Percentiles rank a stretch among this genome's conserved stretches.
phyloP scores from a whole-genome alignment of 2,329 filamentous ascomycete genomes.

The Fusarium sp. region DNA sequence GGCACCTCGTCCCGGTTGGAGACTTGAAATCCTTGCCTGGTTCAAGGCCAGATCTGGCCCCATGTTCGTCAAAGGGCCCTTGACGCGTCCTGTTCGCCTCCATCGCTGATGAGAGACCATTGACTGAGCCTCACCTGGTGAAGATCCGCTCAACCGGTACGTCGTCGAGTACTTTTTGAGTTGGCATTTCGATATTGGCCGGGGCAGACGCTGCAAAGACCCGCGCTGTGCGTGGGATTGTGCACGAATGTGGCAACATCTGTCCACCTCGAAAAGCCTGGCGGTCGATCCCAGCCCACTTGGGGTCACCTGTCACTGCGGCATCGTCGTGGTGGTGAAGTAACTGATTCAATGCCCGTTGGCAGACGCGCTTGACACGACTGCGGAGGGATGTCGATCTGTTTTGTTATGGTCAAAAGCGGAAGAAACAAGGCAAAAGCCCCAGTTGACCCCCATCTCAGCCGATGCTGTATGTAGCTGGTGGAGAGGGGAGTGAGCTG shows the following conservation, averaged over 20 bases:
- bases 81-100: slow-evolving; percentile 33
- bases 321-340: slow-evolving; percentile 30
- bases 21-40: not conserved
- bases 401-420: slow-evolving; percentile 26
- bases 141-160: slow-evolving; percentile 25
- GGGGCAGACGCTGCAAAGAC: slow-evolving; percentile 6
- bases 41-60: slow-evolving; percentile 5
- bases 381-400: slow-evolving; percentile 31
- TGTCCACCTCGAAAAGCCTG: slow-evolving; percentile 29
- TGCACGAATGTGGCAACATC: slow-evolving; percentile 40
- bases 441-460: slow-evolving; percentile 22
- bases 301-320: slow-evolving; percentile 31
- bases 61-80: slow-evolving; percentile 18
- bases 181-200: slow-evolving; percentile 31
- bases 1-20: slow-evolving; percentile 15
- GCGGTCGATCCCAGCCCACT: slow-evolving; percentile 40
- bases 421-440: not conserved
- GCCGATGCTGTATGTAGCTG: not conserved
- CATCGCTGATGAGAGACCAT: not conserved
- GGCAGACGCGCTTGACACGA: slow-evolving; percentile 17
- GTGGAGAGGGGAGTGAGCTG: slow-evolving; percentile 18
- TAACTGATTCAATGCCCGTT: slow-evolving; percentile 24
- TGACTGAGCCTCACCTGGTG: slow-evolving; percentile 20
- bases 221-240: slow-evolving; percentile 26
- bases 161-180: slow-evolving; percentile 6